Base-by-base conservation (phyloP, 2,329 filamentous ascomycete species). In the Pseudonectria foliicola region DNA sequence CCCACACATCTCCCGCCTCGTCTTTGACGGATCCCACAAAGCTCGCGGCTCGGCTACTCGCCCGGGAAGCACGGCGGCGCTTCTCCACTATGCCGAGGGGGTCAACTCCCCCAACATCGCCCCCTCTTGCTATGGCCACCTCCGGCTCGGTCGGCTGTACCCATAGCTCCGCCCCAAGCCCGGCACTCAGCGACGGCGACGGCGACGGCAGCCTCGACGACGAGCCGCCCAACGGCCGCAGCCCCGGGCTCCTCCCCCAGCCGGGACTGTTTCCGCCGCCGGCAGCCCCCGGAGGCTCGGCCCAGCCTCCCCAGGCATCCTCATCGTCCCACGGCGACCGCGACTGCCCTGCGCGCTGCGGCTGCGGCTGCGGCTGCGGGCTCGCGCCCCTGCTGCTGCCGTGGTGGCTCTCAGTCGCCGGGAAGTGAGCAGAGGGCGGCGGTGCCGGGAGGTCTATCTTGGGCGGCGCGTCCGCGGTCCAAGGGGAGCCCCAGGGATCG, bases 401-500 rank as follows among this genome's bases (percentile, higher is more conserved):
- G 18, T 31, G 29, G 16, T 31, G 29, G 7, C 11, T 24, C 28
- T 31, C 46, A 45, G 16, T 54, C 54, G 33, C 33, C 2, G 55
- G 48, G 18, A 60, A 53, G 32, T 60, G 56, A 21, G 54, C 56
- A 37, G 37, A 50, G 24, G 55, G 49, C 27, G 57, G 60, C 40
- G 55, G 54, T 36, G 53, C 39, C 6, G 57, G 55, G 16, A 60
- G 47, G 39, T 60, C 52, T 50, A 50, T 53, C 44, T 49, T 70
- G 56, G 53, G 61, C 11, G 55, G 48, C 38, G 50, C 41, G 33
- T 57, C 53, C 39, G 62, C 63, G 40, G 68, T 66, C 74, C 74
- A 77, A 59, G 74, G 74, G 48, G 73, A 76, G 58, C 69, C 70
- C 74, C 74, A 78, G 50, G 74, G 73, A 72, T 78, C 72, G 56